phyloP scores from a whole-genome alignment of 768 basidiomycete species.

The Amanita pseudoporphyria region DNA sequence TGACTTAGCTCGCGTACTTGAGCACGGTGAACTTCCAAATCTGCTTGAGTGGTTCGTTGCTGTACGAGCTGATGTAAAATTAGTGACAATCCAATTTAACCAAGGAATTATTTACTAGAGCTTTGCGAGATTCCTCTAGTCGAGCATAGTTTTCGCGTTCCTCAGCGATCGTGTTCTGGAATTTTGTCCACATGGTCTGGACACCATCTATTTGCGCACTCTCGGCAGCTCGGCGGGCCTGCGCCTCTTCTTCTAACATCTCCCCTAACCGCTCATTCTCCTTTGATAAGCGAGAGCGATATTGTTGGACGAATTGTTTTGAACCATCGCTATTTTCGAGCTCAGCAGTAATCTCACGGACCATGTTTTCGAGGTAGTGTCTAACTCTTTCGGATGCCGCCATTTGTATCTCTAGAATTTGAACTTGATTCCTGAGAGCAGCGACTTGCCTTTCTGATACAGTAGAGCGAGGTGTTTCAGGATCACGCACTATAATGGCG shows the following conservation, averaged over 20 bases:
- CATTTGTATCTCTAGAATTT: conserved; percentile 60
- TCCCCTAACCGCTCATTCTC: conserved; percentile 49
- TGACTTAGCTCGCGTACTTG: conserved; percentile 51
- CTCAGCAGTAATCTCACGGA: conserved; percentile 50
- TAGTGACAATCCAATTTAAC: background rate
- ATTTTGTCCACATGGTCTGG: conserved; percentile 58
- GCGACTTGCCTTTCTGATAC: conserved; percentile 39
- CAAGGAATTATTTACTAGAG: conserved; percentile 39
- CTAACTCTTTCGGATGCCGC: conserved; percentile 58
- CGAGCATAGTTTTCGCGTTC: conserved; percentile 56
- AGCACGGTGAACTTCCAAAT: conserved; percentile 54
- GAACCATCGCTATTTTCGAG: conserved; percentile 59
- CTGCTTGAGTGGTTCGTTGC: conserved; percentile 52
- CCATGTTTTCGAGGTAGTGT: conserved; percentile 49
- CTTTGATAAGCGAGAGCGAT: conserved; percentile 42
- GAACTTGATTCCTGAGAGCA: conserved; percentile 52
- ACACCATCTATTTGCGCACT: conserved; percentile 55
- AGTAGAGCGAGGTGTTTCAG: conserved; percentile 21
- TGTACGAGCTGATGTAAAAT: conserved; percentile 43
- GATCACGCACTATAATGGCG: conserved; percentile 17
- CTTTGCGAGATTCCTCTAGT: conserved; percentile 62
- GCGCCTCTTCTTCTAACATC: conserved; percentile 51
- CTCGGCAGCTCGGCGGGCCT: conserved; percentile 51
- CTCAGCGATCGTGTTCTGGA: conserved; percentile 45
- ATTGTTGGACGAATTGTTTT: conserved; percentile 49